Evolutionary conservation across 108 stramenopile species (phyloP), one percentile per base, ranked within the genome.

Genomic region (Schizochytrium sp.): DNA sequence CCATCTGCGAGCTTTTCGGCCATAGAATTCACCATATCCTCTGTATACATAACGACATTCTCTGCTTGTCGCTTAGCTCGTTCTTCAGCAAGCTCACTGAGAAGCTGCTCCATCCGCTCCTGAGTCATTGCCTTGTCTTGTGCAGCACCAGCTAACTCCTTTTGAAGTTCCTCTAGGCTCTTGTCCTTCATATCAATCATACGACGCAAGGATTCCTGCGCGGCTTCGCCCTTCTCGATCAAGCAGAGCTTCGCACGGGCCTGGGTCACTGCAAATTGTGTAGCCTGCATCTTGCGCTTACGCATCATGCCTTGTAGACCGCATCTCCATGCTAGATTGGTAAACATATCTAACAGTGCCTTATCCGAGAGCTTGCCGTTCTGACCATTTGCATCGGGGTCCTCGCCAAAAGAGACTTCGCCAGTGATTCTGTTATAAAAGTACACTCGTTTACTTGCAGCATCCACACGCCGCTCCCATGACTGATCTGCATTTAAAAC

Each of bases 391-490:
- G 47, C 15, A 53, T 42, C 28, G 10, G 64, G 15, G 5, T 2
- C 47, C 47, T 55, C 76, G 45, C 76, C 76, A 42, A 83, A 83
- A 38, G 76, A 83, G 3, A 83, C 76, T 53, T 83, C 76, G n/a
- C 76, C 76, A 7, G 76, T 47, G 17, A n/a, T 55, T 47, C 50
- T 17, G 47, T 83, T 83, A 53, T 55, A 83, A 55, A 83, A 83
- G 53, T 83, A 83, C 17, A 55, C 53, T n/a, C 53, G 76, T 40
- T 55, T 55, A n/a, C 50, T 55, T 53, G 76, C 76, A 13, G 47
- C 53, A 42, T 83, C 76, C 50, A 55, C 76, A 8, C 76, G 76
- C n/a, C 53, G 47, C 53, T 83, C 76, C 76, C 76, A 83, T 47
- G 50, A 47, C 40, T 69, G 40, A 8, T 69, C 64, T 38, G 19